These are phyloP conservation scores for Pestalotiopsis sp. DNA, from an alignment of 2,329 filamentous ascomycete genomes.

Conservation along the genomic window DNA sequence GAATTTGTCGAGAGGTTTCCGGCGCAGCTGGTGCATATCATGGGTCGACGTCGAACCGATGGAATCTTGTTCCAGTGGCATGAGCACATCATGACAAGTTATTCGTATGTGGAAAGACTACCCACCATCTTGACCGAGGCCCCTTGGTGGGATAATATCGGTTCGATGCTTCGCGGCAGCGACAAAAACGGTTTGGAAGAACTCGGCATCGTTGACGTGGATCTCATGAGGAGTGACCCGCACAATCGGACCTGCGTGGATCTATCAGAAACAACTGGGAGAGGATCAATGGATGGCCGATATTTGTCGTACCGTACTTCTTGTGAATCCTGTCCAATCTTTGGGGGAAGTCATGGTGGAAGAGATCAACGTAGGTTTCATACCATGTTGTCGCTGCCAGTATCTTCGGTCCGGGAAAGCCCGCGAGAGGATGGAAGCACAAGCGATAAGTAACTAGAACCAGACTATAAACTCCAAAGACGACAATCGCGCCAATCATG, in stretches of 20 bases:
- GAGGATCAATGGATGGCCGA: neutral
- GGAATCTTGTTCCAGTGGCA: constrained; percentile 1
- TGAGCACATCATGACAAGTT: constrained; percentile 11
- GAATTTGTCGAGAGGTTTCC: constrained; percentile 18
- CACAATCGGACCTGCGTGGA: constrained; percentile 17
- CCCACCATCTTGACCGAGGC: constrained; percentile 15
- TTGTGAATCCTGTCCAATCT: constrained; percentile 14
- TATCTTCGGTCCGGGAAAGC: constrained; percentile 16
- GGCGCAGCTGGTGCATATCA: constrained; percentile 16
- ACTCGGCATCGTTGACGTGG: constrained; percentile 12
- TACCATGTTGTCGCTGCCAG: constrained; percentile 11
- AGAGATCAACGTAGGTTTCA: constrained; percentile 16
- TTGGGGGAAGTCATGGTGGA: constrained; percentile 17
- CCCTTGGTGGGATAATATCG: constrained; percentile 12
- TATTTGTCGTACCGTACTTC: constrained; percentile 15
- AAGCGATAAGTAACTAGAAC: constrained; percentile 14
- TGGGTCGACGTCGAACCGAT: neutral
- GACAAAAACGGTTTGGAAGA: constrained; percentile 13
- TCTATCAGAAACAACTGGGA: constrained; percentile 2
- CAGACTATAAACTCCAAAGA: neutral
- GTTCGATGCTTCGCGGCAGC: constrained; percentile 18
- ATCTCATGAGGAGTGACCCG: constrained; percentile 17
- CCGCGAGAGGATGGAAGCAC: constrained; percentile 16
- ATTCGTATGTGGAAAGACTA: neutral
- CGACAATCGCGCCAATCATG: neutral